These are phyloP conservation scores for Vigna mungo DNA, from an alignment of 306 rosid genomes.

Conservation along the genomic window DNA sequence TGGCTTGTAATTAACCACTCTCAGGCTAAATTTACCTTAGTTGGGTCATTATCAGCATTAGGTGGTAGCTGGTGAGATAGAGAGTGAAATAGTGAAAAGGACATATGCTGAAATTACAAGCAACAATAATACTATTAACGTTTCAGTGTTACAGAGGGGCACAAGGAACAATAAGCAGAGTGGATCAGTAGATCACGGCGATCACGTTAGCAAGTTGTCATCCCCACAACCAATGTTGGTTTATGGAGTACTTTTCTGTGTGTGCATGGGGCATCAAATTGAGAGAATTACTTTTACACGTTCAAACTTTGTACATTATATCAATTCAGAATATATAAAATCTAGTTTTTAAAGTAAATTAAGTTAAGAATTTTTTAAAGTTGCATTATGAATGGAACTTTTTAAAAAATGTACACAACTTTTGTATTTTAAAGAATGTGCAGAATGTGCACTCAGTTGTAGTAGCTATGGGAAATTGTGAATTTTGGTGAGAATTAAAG, in stretches of 20 bases:
- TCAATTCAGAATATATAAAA: too few species aligned
- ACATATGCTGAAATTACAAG: conserved; percentile 35
- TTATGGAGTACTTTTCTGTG: background rate
- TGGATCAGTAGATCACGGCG: conserved; percentile 26
- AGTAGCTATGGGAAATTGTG: background rate
- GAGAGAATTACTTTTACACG: background rate
- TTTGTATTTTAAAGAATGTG: background rate
- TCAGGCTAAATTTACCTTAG: background rate
- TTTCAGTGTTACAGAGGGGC: conserved; percentile 33
- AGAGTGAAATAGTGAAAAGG: conserved; percentile 1
- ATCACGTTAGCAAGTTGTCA: conserved; percentile 38
- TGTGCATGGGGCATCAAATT: background rate
- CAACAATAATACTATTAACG: conserved; percentile 32
- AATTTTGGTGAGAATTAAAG: background rate
- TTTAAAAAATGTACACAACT: background rate
- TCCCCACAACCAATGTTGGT: conserved; percentile 17
- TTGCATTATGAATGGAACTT: background rate
- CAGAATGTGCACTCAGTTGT: background rate
- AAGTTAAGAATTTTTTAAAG: background rate
- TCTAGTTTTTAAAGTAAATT: background rate
- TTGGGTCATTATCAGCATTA: conserved; percentile 28
- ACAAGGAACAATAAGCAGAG: background rate
- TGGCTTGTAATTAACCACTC: background rate
- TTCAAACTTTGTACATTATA: too few species aligned
- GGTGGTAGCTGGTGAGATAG: background rate